These are phyloP conservation scores for Pyronema omphalodes DNA, from an alignment of 495 filamentous ascomycete genomes.

Conservation along the genomic window DNA sequence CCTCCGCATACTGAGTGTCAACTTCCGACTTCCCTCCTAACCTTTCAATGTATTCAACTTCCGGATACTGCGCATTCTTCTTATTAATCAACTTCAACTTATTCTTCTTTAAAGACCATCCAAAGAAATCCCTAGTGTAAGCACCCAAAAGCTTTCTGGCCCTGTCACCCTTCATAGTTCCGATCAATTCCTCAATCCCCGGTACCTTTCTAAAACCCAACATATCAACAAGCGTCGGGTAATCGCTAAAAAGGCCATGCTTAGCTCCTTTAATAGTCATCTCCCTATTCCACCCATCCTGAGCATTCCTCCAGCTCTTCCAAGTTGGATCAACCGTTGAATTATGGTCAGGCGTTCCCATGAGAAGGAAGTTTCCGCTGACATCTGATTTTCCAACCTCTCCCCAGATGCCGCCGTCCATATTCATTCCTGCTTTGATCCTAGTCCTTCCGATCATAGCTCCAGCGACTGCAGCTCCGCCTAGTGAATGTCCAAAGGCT, in stretches of 20 bases:
- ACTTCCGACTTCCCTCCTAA: neutral
- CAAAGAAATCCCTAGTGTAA: constrained; percentile 25
- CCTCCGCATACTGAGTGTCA: no score
- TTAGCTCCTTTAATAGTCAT: constrained; percentile 8
- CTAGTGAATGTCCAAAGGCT: constrained; percentile 36
- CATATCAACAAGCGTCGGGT: constrained; percentile 13
- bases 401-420: constrained; percentile 31
- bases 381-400: neutral
- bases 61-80: constrained; percentile 12
- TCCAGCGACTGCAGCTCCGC: constrained; percentile 32
- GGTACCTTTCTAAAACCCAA: constrained; percentile 11
- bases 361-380: constrained; percentile 23
- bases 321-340: constrained; percentile 1
- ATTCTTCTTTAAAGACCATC: constrained; percentile 13
- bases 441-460: constrained; percentile 22
- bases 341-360: constrained; percentile 17
- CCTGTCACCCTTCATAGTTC: constrained; percentile 15
- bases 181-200: constrained; percentile 8
- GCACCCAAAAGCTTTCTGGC: constrained; percentile 12
- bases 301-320: neutral
- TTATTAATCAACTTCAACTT: constrained; percentile 8
- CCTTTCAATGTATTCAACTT: constrained; percentile 9
- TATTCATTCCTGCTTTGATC: constrained; percentile 25
- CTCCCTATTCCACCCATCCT: constrained; percentile 17
- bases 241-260: constrained; percentile 26